Conservation (phyloP, 768 basidiomycete genomes). For the Mycena chlorophos region DNA sequence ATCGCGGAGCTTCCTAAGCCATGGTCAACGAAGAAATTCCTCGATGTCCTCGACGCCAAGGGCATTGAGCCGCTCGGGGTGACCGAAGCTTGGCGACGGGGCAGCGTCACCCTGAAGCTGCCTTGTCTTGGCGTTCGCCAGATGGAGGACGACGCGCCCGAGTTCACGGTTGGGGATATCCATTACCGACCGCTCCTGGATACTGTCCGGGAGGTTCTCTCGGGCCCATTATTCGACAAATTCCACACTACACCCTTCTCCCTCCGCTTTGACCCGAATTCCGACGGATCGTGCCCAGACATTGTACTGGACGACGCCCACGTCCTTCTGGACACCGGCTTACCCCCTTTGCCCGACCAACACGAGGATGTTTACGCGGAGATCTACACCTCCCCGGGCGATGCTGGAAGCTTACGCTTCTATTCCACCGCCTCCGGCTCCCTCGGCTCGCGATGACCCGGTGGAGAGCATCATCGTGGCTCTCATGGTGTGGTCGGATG, state of each 20-base stretch:
- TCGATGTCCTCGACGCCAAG: too few species aligned
- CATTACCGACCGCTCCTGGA: constrained; percentile 18
- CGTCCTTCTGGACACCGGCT: not conserved
- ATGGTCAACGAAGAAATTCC: not conserved
- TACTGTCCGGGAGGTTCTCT: constrained; percentile 16
- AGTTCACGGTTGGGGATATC: constrained; percentile 23
- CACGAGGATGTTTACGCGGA: constrained; percentile 21
- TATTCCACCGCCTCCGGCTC: constrained; percentile 3
- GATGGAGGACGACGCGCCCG: constrained; percentile 21
- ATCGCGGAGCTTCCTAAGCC: not conserved
- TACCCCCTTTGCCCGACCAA: constrained; percentile 1
- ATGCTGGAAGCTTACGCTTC: constrained; percentile 17
- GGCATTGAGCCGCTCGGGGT: too few species aligned
- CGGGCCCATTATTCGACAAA: not conserved
- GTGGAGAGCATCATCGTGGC: constrained; percentile 20
- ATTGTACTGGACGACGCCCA: not conserved
- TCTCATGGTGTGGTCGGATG: constrained; percentile 28
- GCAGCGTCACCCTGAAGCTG: not conserved
- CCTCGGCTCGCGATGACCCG: not conserved
- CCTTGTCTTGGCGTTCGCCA: not conserved
- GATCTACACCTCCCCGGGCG: constrained; percentile 12
- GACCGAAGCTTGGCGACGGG: not conserved
- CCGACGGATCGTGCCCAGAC: constrained; percentile 3
- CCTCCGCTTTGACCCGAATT: constrained; percentile 10
- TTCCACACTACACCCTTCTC: constrained; percentile 20